phyloP scores from a whole-genome alignment of 2,329 filamentous ascomycete genomes.

The Kalaharituber pfeilii region DNA sequence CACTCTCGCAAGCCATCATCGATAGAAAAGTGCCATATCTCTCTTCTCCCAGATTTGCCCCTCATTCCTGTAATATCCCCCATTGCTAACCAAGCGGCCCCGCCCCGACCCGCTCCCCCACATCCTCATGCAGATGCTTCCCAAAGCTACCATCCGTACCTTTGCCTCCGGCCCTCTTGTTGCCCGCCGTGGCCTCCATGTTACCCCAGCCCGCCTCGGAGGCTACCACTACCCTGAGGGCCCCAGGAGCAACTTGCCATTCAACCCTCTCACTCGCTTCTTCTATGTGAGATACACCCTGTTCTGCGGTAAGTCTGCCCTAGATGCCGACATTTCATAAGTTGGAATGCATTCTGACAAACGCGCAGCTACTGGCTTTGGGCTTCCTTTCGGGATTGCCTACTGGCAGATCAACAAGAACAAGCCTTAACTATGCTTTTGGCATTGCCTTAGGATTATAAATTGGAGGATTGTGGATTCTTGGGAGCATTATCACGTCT shows the following conservation, averaged over 20 bases:
- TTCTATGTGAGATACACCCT: constrained; percentile 71
- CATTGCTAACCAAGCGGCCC: too few relatives aligned
- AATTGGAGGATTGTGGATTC: too few relatives aligned
- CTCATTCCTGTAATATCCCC: too few relatives aligned
- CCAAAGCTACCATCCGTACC: constrained; percentile 47
- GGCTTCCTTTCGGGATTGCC: constrained; percentile 45
- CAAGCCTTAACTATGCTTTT: constrained; percentile 12
- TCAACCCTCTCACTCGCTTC: constrained; percentile 81
- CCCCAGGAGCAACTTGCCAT: constrained; percentile 83
- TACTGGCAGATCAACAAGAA: constrained; percentile 30
- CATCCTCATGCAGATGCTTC: constrained; percentile 52
- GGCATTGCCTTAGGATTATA: too few relatives aligned
- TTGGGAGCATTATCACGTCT: too few relatives aligned
- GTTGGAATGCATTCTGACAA: not conserved
- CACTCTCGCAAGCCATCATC: not conserved
- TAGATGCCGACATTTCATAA: not conserved
- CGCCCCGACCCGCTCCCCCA: not conserved
- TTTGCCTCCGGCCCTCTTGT: constrained; percentile 38
- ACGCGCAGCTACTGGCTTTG: constrained; percentile 36
- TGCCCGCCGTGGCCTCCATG: constrained; percentile 83
- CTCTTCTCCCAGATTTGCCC: too few relatives aligned
- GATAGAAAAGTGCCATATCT: not conserved
- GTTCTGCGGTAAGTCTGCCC: constrained; percentile 45
- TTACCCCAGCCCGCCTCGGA: constrained; percentile 65
- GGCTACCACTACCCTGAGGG: constrained; percentile 99